Evolutionary conservation across 306 rosid genomes (phyloP).

Genomic region (Cercis canadensis): DNA sequence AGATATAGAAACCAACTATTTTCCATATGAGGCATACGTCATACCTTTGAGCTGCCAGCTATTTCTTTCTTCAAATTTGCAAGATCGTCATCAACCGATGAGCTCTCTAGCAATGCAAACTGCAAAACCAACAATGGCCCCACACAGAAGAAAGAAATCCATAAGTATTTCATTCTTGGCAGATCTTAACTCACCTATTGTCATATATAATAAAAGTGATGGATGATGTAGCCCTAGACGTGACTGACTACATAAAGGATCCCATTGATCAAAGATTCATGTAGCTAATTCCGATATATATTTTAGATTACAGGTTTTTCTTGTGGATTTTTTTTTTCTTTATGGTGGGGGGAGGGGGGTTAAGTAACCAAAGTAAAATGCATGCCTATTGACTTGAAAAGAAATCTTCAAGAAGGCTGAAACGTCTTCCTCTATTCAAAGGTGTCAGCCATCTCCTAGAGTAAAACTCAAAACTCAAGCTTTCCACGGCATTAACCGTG

Average conservation of each 20-base stretch:
- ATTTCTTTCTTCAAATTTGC: slow-evolving; percentile 78
- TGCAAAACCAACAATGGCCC: slow-evolving; percentile 47
- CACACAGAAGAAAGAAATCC: slow-evolving; percentile 27
- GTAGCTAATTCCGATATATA: background rate
- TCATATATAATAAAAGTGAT: slow-evolving; percentile 14
- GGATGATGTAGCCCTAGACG: slow-evolving; percentile 19
- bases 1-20: no score
- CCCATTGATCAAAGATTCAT: slow-evolving; percentile 10
- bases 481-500: no score
- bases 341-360: no score
- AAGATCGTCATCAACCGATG: slow-evolving; percentile 91
- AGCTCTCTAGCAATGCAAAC: slow-evolving; percentile 89
- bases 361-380: no score
- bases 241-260: slow-evolving; percentile 16
- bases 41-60: slow-evolving; percentile 76
- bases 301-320: no score
- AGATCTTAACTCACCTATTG: slow-evolving; percentile 21
- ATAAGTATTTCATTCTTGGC: slow-evolving; percentile 29
- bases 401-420: background rate
- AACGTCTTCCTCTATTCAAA: background rate
- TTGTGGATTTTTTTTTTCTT: no score
- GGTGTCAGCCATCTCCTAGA: background rate
- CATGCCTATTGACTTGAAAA: slow-evolving; percentile 7
- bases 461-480: no score
- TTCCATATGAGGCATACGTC: slow-evolving; percentile 17